Evolutionary conservation across 441 rosid genomes (phyloP).

Genomic region (Arabidopsis hybrid): DNA sequence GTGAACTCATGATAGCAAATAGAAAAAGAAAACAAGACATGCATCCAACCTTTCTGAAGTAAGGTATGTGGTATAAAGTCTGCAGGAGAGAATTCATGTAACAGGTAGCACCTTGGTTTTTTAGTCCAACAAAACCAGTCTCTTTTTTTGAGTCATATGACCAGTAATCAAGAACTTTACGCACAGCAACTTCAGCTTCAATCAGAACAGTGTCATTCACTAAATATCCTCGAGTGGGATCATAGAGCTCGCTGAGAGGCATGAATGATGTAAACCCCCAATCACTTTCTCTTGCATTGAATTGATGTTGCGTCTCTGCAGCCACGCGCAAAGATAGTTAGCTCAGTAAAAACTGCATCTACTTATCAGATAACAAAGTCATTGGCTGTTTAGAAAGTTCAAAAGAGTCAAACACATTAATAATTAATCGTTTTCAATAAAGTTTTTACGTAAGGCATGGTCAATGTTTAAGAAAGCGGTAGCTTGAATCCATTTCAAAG

Average conservation of each 20-base stretch:
- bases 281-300: constrained; percentile 88
- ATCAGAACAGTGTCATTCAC: constrained; percentile 75
- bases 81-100: constrained; percentile 93
- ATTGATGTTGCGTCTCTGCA: constrained; percentile 92
- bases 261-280: constrained; percentile 96
- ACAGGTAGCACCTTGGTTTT: constrained; percentile 96
- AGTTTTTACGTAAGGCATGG: background rate
- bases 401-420: background rate
- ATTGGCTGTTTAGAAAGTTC: constrained; percentile 18
- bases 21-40: constrained; percentile 29
- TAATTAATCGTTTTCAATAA: background rate
- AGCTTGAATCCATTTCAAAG: constrained; percentile 7
- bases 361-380: constrained; percentile 1
- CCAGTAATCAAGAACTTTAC: constrained; percentile 83
- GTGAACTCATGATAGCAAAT: background rate
- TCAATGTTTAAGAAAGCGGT: background rate
- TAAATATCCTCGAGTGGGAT: constrained; percentile 74
- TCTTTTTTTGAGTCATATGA: constrained; percentile 90
- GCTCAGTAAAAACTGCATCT: constrained; percentile 12
- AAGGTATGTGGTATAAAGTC: constrained; percentile 81
- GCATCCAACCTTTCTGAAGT: constrained; percentile 79
- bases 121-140: constrained; percentile 93
- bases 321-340: constrained; percentile 24
- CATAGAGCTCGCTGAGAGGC: constrained; percentile 90
- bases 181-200: constrained; percentile 89